phyloP scores from a whole-genome alignment of 2,329 filamentous ascomycete species.

The Clonostachys solani region DNA sequence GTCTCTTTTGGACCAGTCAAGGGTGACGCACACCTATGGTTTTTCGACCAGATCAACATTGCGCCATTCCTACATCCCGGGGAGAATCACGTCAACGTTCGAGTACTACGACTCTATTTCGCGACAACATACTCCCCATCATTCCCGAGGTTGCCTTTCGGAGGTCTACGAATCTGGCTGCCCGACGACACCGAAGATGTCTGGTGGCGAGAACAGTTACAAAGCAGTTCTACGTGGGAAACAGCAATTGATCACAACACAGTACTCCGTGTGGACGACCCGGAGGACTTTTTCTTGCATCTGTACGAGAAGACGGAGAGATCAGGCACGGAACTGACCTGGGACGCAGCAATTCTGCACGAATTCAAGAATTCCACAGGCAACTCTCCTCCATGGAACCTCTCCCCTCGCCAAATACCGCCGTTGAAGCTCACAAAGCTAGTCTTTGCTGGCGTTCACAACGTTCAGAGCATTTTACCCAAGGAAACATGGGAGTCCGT shows the following conservation, averaged over 20 bases:
- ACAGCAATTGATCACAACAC: slow-evolving; percentile 3
- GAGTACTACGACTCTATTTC: slow-evolving; percentile 18
- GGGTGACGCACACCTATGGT: slow-evolving; percentile 24
- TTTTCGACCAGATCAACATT: slow-evolving; percentile 23
- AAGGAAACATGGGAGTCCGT: slow-evolving; percentile 6
- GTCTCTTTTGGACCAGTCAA: slow-evolving; percentile 28
- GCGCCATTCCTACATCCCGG: slow-evolving; percentile 13
- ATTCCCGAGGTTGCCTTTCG: slow-evolving; percentile 8
- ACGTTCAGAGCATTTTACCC: slow-evolving; percentile 8
- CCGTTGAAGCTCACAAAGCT: slow-evolving; percentile 17
- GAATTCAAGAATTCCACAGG: slow-evolving; percentile 25
- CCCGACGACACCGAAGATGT: neutral
- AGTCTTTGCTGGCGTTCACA: slow-evolving; percentile 10
- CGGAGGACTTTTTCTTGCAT: slow-evolving; percentile 9
- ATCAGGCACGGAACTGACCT: neutral
- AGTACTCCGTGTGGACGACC: slow-evolving; percentile 5
- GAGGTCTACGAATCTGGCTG: slow-evolving; percentile 5
- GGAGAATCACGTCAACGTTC: slow-evolving; percentile 15
- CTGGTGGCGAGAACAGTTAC: neutral
- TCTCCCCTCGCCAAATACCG: slow-evolving; percentile 28
- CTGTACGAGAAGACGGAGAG: slow-evolving; percentile 4
- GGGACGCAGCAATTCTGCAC: neutral
- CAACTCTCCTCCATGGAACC: slow-evolving; percentile 29
- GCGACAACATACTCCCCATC: slow-evolving; percentile 5
- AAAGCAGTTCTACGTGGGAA: slow-evolving; percentile 5